Evolutionary conservation across 345 rosid species (phyloP).

Genomic region (Salix exigua): DNA sequence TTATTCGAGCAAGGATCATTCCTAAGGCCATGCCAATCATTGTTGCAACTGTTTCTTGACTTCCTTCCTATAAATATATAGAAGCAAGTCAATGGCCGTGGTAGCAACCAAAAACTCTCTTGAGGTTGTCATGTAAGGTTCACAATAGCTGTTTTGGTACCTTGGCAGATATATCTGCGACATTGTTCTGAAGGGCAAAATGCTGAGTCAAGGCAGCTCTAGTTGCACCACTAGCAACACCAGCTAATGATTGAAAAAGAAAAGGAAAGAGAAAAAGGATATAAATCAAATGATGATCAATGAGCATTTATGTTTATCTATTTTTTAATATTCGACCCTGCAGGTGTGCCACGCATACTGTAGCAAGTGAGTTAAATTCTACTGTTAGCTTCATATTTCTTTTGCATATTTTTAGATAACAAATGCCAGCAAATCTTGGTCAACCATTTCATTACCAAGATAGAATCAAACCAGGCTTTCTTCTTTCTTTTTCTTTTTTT

Average conservation of each 20-base stretch:
- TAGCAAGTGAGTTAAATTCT: neutral
- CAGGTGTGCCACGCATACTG: neutral
- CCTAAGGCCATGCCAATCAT: conserved; percentile 94
- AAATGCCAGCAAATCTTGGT: neutral
- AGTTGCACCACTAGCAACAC: conserved; percentile 98
- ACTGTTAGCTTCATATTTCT: neutral
- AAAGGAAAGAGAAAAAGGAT: neutral
- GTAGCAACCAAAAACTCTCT: neutral
- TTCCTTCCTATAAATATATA: conserved; percentile 62
- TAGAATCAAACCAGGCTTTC: neutral
- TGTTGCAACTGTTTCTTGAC: conserved; percentile 93
- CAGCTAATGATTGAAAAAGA: conserved; percentile 43
- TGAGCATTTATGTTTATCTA: neutral
- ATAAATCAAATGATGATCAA: conserved; percentile 5
- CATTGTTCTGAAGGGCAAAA: conserved; percentile 92
- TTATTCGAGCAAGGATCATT: conserved; percentile 80
- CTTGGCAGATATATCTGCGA: conserved; percentile 93
- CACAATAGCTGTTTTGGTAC: conserved; percentile 29
- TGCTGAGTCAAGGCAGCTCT: conserved; percentile 98
- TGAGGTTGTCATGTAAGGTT: conserved; percentile 9
- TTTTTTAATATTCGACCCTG: no score
- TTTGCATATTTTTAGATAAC: neutral
- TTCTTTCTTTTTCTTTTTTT: neutral
- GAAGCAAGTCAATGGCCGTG: conserved; percentile 4
- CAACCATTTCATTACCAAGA: conserved; percentile 1